These are phyloP conservation scores for Daldinia childiae DNA, from an alignment of 495 filamentous ascomycete species.

Conservation along the genomic window DNA sequence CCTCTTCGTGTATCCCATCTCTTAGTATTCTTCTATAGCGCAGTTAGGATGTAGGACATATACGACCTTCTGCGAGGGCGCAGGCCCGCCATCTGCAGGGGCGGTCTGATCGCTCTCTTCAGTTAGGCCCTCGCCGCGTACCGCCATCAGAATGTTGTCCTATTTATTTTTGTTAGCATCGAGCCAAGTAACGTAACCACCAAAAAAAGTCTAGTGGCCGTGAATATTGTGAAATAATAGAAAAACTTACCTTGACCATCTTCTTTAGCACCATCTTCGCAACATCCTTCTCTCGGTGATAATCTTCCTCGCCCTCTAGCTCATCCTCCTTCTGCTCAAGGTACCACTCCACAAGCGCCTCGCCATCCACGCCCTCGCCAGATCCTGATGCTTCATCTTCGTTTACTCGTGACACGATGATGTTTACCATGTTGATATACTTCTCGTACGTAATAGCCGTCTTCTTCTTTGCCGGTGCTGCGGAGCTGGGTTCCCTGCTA, in stretches of 20 bases:
- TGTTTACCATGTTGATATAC: conserved; percentile 88
- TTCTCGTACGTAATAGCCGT: conserved; percentile 96
- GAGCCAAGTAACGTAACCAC: not conserved
- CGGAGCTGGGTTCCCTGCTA: conserved; percentile 44
- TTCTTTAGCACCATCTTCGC: conserved; percentile 91
- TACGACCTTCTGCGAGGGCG: conserved; percentile 65
- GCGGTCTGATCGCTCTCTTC: conserved; percentile 62
- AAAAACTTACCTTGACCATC: conserved; percentile 86
- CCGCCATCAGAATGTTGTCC: conserved; percentile 93
- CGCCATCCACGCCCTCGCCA: conserved; percentile 90
- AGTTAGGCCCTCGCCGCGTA: conserved; percentile 83
- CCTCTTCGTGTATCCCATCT: not conserved
- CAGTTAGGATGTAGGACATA: conserved; percentile 97
- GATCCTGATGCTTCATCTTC: conserved; percentile 75
- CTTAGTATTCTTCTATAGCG: conserved; percentile 68
- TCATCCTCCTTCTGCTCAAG: conserved; percentile 92
- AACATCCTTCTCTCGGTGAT: conserved; percentile 77
- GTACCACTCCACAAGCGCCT: conserved; percentile 90
- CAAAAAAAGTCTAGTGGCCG: not conserved
- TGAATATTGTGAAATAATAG: not conserved
- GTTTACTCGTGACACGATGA: conserved; percentile 77
- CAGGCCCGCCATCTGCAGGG: conserved; percentile 55
- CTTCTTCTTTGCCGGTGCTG: conserved; percentile 64
- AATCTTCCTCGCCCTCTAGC: conserved; percentile 79
- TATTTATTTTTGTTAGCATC: conserved; percentile 46